phyloP scores from a whole-genome alignment of 2,329 filamentous ascomycete genomes.

The Colletotrichum limetticola region DNA sequence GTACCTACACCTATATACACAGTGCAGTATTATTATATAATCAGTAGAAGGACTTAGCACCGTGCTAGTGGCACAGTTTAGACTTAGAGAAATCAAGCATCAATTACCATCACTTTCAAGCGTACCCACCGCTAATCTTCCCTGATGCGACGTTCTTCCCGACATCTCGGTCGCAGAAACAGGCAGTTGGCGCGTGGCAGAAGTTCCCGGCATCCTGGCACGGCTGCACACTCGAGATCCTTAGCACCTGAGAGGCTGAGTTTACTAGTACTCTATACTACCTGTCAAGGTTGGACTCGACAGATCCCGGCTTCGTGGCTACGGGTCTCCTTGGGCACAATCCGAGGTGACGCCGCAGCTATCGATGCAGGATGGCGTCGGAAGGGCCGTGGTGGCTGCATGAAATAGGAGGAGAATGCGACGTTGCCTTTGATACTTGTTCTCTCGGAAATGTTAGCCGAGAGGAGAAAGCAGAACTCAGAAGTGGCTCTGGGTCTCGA shows the following conservation, averaged over 20 bases:
- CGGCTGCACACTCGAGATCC: neutral
- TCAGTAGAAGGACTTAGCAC: too few species aligned
- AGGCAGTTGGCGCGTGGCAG: neutral
- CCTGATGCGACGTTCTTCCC: slow-evolving; percentile 18
- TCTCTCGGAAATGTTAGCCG: neutral
- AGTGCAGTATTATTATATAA: too few species aligned
- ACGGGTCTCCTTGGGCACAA: neutral
- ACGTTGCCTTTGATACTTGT: neutral
- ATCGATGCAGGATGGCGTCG: neutral
- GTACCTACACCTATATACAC: too few species aligned
- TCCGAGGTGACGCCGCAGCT: neutral
- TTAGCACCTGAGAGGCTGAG: neutral
- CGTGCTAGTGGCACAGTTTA: too few species aligned
- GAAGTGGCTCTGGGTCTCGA: neutral
- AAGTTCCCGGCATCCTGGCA: neutral
- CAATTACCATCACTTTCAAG: too few species aligned
- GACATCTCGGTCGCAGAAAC: neutral
- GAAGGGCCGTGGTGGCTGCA: neutral
- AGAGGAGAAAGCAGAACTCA: neutral
- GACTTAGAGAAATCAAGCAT: too few species aligned
- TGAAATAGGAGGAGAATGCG: slow-evolving; percentile 1
- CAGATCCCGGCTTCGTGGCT: neutral
- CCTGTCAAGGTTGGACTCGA: neutral
- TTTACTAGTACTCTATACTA: neutral
- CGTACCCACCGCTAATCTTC: neutral